phyloP scores from a whole-genome alignment of 1,284 basidiomycete species.

The Puccinia sorghi region DNA sequence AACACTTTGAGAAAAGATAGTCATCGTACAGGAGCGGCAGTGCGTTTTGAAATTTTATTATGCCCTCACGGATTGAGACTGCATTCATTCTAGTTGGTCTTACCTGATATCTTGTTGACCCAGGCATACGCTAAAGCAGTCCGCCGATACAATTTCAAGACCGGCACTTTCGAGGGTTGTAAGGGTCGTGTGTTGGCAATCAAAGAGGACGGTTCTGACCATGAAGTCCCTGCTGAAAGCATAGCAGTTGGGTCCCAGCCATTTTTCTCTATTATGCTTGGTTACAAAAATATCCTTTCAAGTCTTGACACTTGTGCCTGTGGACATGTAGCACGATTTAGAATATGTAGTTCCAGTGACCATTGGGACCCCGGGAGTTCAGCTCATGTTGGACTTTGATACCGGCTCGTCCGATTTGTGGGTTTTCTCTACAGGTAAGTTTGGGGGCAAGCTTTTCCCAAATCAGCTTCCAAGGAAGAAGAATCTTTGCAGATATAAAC shows the following conservation, averaged over 20 bases:
- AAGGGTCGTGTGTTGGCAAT: slow-evolving; percentile 44
- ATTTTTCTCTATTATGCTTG: not conserved
- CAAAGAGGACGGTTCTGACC: slow-evolving; percentile 37
- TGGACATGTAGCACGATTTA: slow-evolving; percentile 57
- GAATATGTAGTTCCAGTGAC: slow-evolving; percentile 61
- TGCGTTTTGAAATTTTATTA: slow-evolving; percentile 6
- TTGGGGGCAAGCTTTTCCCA: not conserved
- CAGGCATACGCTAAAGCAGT: slow-evolving; percentile 50
- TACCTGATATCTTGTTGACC: not conserved
- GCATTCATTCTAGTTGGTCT: not conserved
- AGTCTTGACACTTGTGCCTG: not conserved
- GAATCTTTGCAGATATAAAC: not conserved
- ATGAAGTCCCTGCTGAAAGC: slow-evolving; percentile 49
- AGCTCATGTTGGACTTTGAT: slow-evolving; percentile 60
- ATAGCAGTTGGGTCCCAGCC: slow-evolving; percentile 29
- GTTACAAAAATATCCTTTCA: not conserved
- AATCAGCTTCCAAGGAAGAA: no score
- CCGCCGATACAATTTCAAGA: slow-evolving; percentile 48
- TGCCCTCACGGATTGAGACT: not conserved
- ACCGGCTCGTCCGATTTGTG: slow-evolving; percentile 60
- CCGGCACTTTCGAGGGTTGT: slow-evolving; percentile 25
- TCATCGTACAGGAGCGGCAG: slow-evolving; percentile 36
- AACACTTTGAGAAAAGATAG: slow-evolving; percentile 31
- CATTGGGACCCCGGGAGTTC: slow-evolving; percentile 60
- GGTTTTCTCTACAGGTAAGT: slow-evolving; percentile 56